These are phyloP conservation scores for Podospora australis DNA, from an alignment of 495 filamentous ascomycete species.

Conservation along the genomic window DNA sequence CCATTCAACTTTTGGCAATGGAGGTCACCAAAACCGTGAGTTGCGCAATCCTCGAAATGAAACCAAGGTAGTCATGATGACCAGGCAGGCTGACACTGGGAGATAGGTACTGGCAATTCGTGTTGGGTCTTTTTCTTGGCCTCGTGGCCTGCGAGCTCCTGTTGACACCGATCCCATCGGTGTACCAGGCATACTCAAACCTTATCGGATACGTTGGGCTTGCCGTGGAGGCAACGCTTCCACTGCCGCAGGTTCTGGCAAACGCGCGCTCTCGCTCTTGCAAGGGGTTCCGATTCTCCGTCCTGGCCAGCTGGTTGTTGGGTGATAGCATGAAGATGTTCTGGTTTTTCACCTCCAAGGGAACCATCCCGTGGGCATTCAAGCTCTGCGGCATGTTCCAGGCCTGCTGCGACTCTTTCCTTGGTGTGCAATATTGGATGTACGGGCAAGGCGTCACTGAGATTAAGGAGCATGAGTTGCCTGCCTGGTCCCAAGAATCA, in stretches of 20 bases:
- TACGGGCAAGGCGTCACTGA: constrained; percentile 55
- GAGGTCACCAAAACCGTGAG: constrained; percentile 70
- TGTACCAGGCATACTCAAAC: constrained; percentile 60
- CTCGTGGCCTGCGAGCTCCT: constrained; percentile 67
- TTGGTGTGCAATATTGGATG: constrained; percentile 81
- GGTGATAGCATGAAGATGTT: constrained; percentile 95
- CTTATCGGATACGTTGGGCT: constrained; percentile 79
- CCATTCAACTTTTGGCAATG: constrained; percentile 96
- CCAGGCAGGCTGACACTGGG: constrained; percentile 8
- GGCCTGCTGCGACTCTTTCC: constrained; percentile 71
- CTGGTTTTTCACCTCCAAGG: constrained; percentile 74
- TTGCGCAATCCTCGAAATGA: no score
- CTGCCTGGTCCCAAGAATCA: constrained; percentile 9
- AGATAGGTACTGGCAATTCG: constrained; percentile 81
- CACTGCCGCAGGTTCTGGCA: constrained; percentile 78
- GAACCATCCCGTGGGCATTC: constrained; percentile 78
- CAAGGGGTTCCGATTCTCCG: constrained; percentile 82
- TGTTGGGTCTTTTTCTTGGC: constrained; percentile 60
- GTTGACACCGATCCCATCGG: constrained; percentile 51
- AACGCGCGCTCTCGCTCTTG: constrained; percentile 76
- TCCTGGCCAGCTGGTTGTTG: constrained; percentile 79
- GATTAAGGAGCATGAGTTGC: constrained; percentile 16
- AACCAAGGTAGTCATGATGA: no score
- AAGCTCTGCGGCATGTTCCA: constrained; percentile 91
- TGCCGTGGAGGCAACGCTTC: constrained; percentile 80